Base-by-base conservation (phyloP, 768 basidiomycete genomes). In the Pleurotus sapidus region DNA sequence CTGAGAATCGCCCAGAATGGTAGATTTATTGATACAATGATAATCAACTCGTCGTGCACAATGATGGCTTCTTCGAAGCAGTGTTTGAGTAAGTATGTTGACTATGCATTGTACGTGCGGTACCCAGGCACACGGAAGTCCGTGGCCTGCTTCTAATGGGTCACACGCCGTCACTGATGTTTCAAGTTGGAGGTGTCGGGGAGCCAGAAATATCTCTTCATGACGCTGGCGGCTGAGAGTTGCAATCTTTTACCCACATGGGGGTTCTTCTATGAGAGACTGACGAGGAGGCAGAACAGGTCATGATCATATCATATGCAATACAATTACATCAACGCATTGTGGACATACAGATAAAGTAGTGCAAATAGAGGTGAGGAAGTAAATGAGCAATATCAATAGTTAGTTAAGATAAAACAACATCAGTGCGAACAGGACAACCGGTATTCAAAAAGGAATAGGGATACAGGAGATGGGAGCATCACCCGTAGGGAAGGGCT, bases 291-390 rank as follows among this genome's bases (percentile, higher is more conserved):
- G 8, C 30, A 11, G 11, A 34, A 7, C 30, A 34, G 30, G 30
- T 34, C 30, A 34, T 34, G 12, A 38, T 42, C 49, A 18, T 51
- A 23, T 17, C 23, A 51, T 17, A 18, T 25, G 51, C 51, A 24
- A n/a, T 54, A 54, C 51, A 54, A 54, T 40, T 54, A 54, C 51
- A 54, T 24, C 57, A 39, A 24, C 38, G 47, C 45, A 63, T 60
- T 56, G 57, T 58, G 57, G 53, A 46, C 56, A n/a, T 47, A 50
- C 58, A 59, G 38, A 59, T 61, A 59, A 59, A 46, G 56, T 63
- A 63, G 50, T 62, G 59, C 56, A 38, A 58, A 53, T 43, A 46
- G 24, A 49, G 14, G 43, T 18, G 30, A 43, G 38, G 17, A 49
- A 17, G 49, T 24, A 45, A 48, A 45, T 63, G 45, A 20, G 45